Conservation (phyloP, 352 stramenopile species). For the Plasmopara halstedii region DNA sequence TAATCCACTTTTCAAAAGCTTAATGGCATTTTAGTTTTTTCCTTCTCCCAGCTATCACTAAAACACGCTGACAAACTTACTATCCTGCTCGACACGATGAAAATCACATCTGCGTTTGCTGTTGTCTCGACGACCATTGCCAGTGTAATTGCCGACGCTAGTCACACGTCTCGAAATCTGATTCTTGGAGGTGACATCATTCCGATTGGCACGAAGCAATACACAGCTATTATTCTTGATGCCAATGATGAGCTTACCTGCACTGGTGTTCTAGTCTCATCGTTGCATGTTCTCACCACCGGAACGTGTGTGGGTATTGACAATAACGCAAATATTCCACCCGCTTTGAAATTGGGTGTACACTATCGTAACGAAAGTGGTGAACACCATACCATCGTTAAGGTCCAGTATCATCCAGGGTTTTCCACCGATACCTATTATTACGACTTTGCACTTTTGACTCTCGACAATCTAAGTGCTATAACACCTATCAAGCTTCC, state of each 20-base stretch:
- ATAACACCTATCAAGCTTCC: slow-evolving; percentile 23
- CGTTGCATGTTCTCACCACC: background rate
- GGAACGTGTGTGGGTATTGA: background rate
- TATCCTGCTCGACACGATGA: too few species aligned
- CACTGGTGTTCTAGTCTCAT: too few species aligned
- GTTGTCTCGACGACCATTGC: too few species aligned
- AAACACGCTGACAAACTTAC: too few species aligned
- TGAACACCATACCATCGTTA: too few species aligned
- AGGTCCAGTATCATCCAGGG: background rate
- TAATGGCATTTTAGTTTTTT: too few species aligned
- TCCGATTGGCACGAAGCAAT: background rate
- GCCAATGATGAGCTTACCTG: too few species aligned
- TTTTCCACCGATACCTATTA: background rate
- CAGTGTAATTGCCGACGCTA: too few species aligned
- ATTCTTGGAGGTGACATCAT: background rate
- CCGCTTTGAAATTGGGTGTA: background rate
- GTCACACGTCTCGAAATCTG: too few species aligned
- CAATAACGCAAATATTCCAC: background rate
- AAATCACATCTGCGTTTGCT: too few species aligned
- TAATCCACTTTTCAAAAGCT: too few species aligned
- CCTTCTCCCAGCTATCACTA: too few species aligned
- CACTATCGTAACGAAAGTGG: background rate
- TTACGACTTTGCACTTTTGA: slow-evolving; percentile 1
- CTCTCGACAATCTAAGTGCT: slow-evolving; percentile 19
- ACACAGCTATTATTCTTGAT: background rate